Base-by-base conservation (phyloP, 371 early-diverging fungal genomes). In the Cokeromyces recurvatus region DNA sequence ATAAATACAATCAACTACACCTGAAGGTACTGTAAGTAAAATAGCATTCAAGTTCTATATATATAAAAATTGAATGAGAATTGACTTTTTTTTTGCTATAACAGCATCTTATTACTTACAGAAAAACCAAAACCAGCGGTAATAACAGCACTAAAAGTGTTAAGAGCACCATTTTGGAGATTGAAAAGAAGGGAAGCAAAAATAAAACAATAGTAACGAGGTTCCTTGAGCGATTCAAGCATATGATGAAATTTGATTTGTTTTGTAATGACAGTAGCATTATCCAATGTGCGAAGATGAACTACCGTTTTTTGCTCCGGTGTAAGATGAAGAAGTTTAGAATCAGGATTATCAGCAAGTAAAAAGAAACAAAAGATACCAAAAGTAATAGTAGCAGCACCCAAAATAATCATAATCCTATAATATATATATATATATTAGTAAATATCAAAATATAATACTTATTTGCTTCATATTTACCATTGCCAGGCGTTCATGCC, bases 401-500 rank as follows among this genome's bases (percentile, higher is more conserved):
- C 60, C 6, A 59, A 38, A 17, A 59, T 54, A 21, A 59, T 50
- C 60, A 54, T 59, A 12, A 54, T 40, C 55, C 55, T 54, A 21
- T 14, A 21, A 15, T n/a, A n/a, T n/a, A n/a, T n/a, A n/a, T n/a
- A n/a, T n/a, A n/a, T n/a, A n/a, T n/a, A n/a, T n/a, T n/a, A n/a
- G n/a, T n/a, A n/a, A n/a, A n/a, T n/a, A n/a, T 4, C 23, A 14
- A 10, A 23, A 23, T 22, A 39, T 25, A 39, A 11, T 23, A 2
- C 4, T 23, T 39, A 14, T 23, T 23, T 17, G 23, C 10, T 23
- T 39, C 3, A 24, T 3, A 1, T 10, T 42, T 52, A 52, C 71
- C 81, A 81, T 53, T 68, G 67, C 79, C 80, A 81, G 10, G 54
- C 51, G 7, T 29, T 27, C 32, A 78, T 49, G 19, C 59, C 54